Conservation (phyloP, 352 stramenopile genomes). For the Phytophthora pinifolia region DNA sequence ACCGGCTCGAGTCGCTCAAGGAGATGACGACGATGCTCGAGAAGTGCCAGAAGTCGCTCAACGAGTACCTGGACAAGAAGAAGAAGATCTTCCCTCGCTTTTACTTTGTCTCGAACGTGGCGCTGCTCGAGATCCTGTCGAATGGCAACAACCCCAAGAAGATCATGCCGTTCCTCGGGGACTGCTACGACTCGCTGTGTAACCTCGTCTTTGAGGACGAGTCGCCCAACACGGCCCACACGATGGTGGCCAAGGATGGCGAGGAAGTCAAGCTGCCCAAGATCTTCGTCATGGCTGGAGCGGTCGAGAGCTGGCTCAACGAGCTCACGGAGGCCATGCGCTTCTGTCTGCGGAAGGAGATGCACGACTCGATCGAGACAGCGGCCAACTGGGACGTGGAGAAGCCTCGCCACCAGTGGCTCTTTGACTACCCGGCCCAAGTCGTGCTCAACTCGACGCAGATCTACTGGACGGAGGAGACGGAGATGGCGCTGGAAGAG, state of each 20-base stretch:
- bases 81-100: slow-evolving; percentile 92
- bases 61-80: slow-evolving; percentile 92
- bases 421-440: slow-evolving; percentile 96
- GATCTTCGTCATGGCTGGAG: slow-evolving; percentile 83
- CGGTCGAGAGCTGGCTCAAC: slow-evolving; percentile 88
- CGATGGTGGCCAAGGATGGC: slow-evolving; percentile 85
- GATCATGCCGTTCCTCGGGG: slow-evolving; percentile 97
- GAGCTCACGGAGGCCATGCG: slow-evolving; percentile 86
- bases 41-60: slow-evolving; percentile 88
- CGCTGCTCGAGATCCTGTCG: slow-evolving; percentile 83
- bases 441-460: slow-evolving; percentile 87
- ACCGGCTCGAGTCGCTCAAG: slow-evolving; percentile 77
- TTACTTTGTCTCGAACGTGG: slow-evolving; percentile 90
- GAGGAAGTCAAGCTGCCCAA: slow-evolving; percentile 64
- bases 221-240: slow-evolving; percentile 76
- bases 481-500: slow-evolving; percentile 89
- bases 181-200: slow-evolving; percentile 97
- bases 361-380: slow-evolving; percentile 87
- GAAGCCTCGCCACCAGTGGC: slow-evolving; percentile 96
- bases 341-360: slow-evolving; percentile 81
- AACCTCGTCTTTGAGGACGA: slow-evolving; percentile 82
- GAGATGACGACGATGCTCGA: slow-evolving; percentile 90
- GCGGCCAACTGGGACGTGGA: slow-evolving; percentile 94
- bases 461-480: slow-evolving; percentile 97
- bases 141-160: slow-evolving; percentile 96